A percentile compares a stretch with the other conserved stretches of the same genome.
phyloP scores from a whole-genome alignment of 1,284 basidiomycete species.

The Sanghuangporus weigelae region DNA sequence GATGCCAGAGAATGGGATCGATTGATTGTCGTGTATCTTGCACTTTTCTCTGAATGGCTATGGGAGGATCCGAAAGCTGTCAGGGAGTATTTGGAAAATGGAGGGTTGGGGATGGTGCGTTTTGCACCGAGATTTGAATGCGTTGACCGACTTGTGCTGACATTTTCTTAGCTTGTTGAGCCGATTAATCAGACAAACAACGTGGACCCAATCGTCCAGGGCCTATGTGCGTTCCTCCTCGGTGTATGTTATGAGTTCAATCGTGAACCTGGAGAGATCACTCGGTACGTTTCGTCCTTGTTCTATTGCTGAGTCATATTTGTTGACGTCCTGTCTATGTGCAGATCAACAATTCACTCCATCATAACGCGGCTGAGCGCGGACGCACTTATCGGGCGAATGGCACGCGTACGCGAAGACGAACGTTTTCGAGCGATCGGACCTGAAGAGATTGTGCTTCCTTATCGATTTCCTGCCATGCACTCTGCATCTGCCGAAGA shows the following conservation, averaged over 20 bases:
- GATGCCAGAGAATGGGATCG: slow-evolving; percentile 85
- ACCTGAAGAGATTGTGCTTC: slow-evolving; percentile 66
- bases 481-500: slow-evolving; percentile 34
- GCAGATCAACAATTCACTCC: slow-evolving; percentile 76
- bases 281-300: slow-evolving; percentile 45
- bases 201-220: slow-evolving; percentile 83
- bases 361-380: slow-evolving; percentile 84
- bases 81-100: slow-evolving; percentile 84
- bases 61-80: slow-evolving; percentile 93
- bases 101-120: slow-evolving; percentile 86
- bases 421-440: slow-evolving; percentile 86
- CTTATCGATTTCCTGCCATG: slow-evolving; percentile 38
- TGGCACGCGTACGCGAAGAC: slow-evolving; percentile 85
- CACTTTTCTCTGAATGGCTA: slow-evolving; percentile 86
- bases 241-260: slow-evolving; percentile 96
- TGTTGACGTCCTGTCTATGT: neutral
- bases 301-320: slow-evolving; percentile 6
- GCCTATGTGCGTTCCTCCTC: slow-evolving; percentile 87
- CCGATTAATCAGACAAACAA: slow-evolving; percentile 90
- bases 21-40: slow-evolving; percentile 82
- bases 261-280: slow-evolving; percentile 87
- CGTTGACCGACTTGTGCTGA: neutral
- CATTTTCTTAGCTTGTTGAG: slow-evolving; percentile 71
- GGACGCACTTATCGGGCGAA: slow-evolving; percentile 85
- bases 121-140: neutral